Evolutionary conservation across 2,329 filamentous ascomycete species (phyloP).

Genomic region (Stemphylium beticola): DNA sequence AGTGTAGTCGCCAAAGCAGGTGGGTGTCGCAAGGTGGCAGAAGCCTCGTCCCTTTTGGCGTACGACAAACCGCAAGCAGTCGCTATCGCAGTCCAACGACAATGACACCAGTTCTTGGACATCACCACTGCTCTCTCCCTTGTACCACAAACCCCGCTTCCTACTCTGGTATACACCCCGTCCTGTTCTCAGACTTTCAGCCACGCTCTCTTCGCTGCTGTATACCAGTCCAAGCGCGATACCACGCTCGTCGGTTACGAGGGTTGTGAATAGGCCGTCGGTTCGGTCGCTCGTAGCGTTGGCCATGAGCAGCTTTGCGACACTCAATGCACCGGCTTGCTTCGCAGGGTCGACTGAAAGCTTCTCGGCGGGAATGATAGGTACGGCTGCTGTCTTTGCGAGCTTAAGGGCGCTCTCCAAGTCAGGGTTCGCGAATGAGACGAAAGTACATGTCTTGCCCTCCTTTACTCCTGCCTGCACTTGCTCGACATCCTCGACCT

Average conservation of each 20-base stretch:
- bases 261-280: conserved; percentile 85
- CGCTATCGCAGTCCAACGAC: conserved; percentile 89
- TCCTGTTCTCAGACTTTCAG: conserved; percentile 81
- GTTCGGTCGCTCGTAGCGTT: conserved; percentile 80
- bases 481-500: conserved; percentile 52
- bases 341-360: conserved; percentile 71
- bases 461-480: conserved; percentile 56
- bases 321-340: conserved; percentile 66
- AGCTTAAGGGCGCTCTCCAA: conserved; percentile 52
- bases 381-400: conserved; percentile 61
- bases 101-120: conserved; percentile 87
- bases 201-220: conserved; percentile 88
- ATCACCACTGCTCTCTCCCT: conserved; percentile 92
- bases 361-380: conserved; percentile 73
- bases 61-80: conserved; percentile 89
- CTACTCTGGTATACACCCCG: conserved; percentile 93
- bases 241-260: conserved; percentile 88
- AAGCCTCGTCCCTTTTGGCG: conserved; percentile 87
- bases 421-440: conserved; percentile 53
- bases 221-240: conserved; percentile 89
- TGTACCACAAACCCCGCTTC: conserved; percentile 95
- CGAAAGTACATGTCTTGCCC: conserved; percentile 58
- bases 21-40: conserved; percentile 90
- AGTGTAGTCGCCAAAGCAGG: conserved; percentile 85
- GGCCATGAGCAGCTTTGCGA: conserved; percentile 73